A percentile compares a stretch with the other conserved stretches of the same genome.
Evolutionary conservation across 495 filamentous ascomycete species (phyloP).

Genomic region (Haplographium delicatum): DNA sequence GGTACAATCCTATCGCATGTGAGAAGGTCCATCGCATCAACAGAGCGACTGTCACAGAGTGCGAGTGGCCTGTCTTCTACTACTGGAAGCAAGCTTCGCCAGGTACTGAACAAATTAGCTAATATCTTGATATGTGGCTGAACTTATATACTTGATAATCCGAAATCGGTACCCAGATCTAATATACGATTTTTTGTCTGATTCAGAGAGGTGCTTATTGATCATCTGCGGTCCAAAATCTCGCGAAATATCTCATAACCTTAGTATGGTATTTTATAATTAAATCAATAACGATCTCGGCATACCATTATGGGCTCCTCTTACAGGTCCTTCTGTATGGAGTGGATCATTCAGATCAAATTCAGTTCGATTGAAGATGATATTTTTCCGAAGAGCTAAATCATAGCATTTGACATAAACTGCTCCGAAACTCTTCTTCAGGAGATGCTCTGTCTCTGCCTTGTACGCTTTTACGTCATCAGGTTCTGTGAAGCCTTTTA

Average conservation of each 20-base stretch:
- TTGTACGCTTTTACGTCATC: not conserved
- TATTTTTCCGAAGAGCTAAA: not conserved
- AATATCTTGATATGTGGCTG: not conserved
- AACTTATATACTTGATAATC: not conserved
- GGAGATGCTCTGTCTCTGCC: not conserved
- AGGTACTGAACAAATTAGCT: not conserved
- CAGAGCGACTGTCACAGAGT: slow-evolving; percentile 8
- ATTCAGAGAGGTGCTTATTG: not conserved
- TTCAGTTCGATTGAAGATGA: not conserved
- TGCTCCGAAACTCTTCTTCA: not conserved
- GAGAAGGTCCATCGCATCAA: not conserved
- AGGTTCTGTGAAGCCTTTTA: not conserved
- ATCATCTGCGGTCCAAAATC: not conserved
- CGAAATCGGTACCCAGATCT: not conserved
- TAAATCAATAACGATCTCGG: not conserved
- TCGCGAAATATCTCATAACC: not conserved
- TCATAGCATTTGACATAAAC: not conserved
- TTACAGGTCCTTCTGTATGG: not conserved
- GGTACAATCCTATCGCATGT: not conserved
- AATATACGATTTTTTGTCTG: not conserved
- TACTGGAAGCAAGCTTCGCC: slow-evolving; percentile 3
- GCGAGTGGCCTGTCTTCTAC: slow-evolving; percentile 6
- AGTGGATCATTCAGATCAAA: not conserved
- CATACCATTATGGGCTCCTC: slow-evolving; percentile 4
- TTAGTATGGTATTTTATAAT: not conserved